Evolutionary conservation across 2,329 filamentous ascomycete species (phyloP).

Genomic region (Karstenula rhodostoma): DNA sequence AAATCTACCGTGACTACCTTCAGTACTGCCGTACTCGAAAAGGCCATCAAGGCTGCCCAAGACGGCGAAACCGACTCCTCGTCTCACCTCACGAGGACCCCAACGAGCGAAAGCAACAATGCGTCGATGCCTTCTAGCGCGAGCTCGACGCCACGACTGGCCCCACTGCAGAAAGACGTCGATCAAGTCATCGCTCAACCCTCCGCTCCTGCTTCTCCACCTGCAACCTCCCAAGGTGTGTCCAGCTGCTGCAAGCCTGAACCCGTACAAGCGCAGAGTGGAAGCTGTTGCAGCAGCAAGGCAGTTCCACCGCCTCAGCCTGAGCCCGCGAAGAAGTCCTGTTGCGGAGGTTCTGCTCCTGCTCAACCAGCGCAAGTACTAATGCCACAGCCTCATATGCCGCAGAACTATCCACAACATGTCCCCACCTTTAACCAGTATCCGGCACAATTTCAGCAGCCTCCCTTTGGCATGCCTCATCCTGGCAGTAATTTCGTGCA

Average conservation of each 20-base stretch:
- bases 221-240: constrained; percentile 17
- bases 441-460: constrained; percentile 29
- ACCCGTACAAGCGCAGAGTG: constrained; percentile 24
- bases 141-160: constrained; percentile 48
- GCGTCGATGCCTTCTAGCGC: constrained; percentile 46
- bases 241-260: constrained; percentile 47
- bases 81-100: constrained; percentile 37
- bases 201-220: constrained; percentile 8
- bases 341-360: constrained; percentile 36
- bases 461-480: constrained; percentile 31
- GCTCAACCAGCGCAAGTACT: constrained; percentile 14
- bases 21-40: constrained; percentile 41
- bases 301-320: constrained; percentile 27
- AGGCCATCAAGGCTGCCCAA: constrained; percentile 44
- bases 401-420: constrained; percentile 18
- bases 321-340: constrained; percentile 36
- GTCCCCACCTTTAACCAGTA: constrained; percentile 32
- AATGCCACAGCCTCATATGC: constrained; percentile 22
- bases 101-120: constrained; percentile 46
- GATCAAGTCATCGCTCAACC: constrained; percentile 12
- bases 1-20: constrained; percentile 36
- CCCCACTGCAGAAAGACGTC: constrained; percentile 35
- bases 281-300: constrained; percentile 43
- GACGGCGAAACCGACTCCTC: constrained; percentile 44
- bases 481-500: constrained; percentile 24